These are phyloP conservation scores for Pythium pyrilobum DNA, from an alignment of 352 stramenopile species.

Conservation along the genomic window DNA sequence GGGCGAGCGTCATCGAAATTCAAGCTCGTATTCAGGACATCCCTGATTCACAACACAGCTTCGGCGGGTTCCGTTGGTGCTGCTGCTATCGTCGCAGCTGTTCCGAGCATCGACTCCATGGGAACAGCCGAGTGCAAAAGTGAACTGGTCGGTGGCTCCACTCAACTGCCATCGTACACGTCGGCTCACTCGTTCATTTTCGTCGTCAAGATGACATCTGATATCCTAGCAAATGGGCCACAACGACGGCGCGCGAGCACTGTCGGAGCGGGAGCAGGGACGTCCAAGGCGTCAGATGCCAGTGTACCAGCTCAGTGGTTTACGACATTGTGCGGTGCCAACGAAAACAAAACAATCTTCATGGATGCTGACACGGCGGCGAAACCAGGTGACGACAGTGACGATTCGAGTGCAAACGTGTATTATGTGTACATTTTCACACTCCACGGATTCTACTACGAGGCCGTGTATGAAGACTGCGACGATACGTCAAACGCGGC, in stretches of 20 bases:
- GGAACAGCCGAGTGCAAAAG: slow-evolving; percentile 18
- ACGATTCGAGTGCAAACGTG: background rate
- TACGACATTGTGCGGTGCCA: slow-evolving; percentile 29
- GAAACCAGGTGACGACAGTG: background rate
- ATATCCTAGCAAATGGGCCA: slow-evolving; percentile 8
- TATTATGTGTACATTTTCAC: slow-evolving; percentile 39
- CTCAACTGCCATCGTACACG: background rate
- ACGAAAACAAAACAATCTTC: slow-evolving; percentile 35
- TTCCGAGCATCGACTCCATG: slow-evolving; percentile 1
- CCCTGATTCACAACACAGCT: slow-evolving; percentile 35
- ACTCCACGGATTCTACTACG: slow-evolving; percentile 34
- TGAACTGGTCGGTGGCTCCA: slow-evolving; percentile 5
- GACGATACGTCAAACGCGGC: background rate
- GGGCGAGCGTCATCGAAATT: slow-evolving; percentile 16
- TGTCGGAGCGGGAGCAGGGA: background rate
- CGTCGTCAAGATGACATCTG: slow-evolving; percentile 20
- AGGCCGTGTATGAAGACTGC: slow-evolving; percentile 19
- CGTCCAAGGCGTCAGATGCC: slow-evolving; percentile 3
- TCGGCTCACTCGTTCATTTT: slow-evolving; percentile 42
- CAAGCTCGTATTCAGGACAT: slow-evolving; percentile 32
- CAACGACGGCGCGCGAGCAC: background rate
- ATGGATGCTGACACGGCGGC: slow-evolving; percentile 9
- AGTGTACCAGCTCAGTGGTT: slow-evolving; percentile 45
- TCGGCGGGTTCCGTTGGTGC: slow-evolving; percentile 28
- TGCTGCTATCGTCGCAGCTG: slow-evolving; percentile 17